phyloP scores from a whole-genome alignment of 345 rosid genomes.

The Hypericum androsaemum region DNA sequence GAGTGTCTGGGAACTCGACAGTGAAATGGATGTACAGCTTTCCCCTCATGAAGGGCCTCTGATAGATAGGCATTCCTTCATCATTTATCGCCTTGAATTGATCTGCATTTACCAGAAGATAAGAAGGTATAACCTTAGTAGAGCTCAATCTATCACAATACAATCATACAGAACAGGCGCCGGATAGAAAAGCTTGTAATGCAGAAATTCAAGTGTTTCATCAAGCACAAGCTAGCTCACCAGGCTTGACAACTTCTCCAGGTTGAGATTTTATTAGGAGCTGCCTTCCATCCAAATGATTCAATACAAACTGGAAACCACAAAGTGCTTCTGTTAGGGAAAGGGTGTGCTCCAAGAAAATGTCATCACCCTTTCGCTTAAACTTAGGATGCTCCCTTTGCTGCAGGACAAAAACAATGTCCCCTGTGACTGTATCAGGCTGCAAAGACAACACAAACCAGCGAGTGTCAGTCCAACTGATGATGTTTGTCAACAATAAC shows the following conservation, averaged over 20 bases:
- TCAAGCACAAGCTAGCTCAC: slow-evolving; percentile 16
- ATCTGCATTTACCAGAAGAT: slow-evolving; percentile 9
- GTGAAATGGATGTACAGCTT: slow-evolving; percentile 47
- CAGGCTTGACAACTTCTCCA: slow-evolving; percentile 67
- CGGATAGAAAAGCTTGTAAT: background rate
- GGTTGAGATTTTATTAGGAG: slow-evolving; percentile 66
- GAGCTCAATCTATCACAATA: background rate
- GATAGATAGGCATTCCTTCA: slow-evolving; percentile 26
- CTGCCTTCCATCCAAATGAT: slow-evolving; percentile 65
- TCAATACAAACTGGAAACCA: slow-evolving; percentile 58
- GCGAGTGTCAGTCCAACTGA: background rate
- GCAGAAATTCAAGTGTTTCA: background rate
- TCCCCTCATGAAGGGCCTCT: slow-evolving; percentile 63
- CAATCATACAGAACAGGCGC: background rate
- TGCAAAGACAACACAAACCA: slow-evolving; percentile 15
- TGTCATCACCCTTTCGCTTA: slow-evolving; percentile 67
- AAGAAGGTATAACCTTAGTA: no score
- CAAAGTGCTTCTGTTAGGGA: slow-evolving; percentile 67
- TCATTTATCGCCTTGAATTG: slow-evolving; percentile 25
- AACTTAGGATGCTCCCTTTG: slow-evolving; percentile 64
- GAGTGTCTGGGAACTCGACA: slow-evolving; percentile 53
- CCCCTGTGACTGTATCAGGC: slow-evolving; percentile 50
- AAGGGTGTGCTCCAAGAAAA: slow-evolving; percentile 60
- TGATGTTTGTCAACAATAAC: background rate
- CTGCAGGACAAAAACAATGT: slow-evolving; percentile 48